phyloP scores from a whole-genome alignment of 257 asterid genomes.

The Nicotiana paniculata region DNA sequence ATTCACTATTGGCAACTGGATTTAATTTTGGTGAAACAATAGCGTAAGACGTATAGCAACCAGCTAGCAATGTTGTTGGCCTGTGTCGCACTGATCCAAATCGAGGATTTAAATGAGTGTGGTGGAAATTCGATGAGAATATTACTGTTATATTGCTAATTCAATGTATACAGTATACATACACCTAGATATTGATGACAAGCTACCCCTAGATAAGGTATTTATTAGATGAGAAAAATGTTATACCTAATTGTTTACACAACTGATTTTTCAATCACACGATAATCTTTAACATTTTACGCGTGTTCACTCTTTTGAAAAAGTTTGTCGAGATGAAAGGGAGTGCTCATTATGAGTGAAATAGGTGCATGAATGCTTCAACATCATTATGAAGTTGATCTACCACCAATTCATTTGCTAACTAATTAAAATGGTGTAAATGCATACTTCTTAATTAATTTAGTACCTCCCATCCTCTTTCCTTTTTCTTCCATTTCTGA shows the following conservation, averaged over 20 bases:
- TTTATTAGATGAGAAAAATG: not conserved
- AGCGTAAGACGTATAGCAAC: not conserved
- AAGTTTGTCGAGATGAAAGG: not conserved
- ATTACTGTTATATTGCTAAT: not conserved
- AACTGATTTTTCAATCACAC: not conserved
- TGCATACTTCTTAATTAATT: not conserved
- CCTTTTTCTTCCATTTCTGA: not conserved
- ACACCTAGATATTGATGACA: not conserved
- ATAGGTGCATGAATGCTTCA: conserved; percentile 2
- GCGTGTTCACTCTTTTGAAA: not conserved
- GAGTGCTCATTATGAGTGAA: not conserved
- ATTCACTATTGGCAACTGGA: not conserved
- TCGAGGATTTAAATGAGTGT: not conserved
- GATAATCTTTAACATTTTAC: not conserved
- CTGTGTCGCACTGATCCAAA: not conserved
- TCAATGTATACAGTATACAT: not conserved
- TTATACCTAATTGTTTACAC: not conserved
- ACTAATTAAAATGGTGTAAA: not conserved
- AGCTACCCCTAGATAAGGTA: not conserved
- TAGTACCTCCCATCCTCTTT: not conserved
- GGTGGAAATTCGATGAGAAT: not conserved
- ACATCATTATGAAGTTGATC: not conserved
- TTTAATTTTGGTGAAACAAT: conserved; percentile 4
- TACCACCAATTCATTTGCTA: not conserved
- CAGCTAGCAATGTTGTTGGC: not conserved